Base-by-base conservation (phyloP, 1,284 basidiomycete genomes). In the Microbotryum silenes-acaulis region DNA sequence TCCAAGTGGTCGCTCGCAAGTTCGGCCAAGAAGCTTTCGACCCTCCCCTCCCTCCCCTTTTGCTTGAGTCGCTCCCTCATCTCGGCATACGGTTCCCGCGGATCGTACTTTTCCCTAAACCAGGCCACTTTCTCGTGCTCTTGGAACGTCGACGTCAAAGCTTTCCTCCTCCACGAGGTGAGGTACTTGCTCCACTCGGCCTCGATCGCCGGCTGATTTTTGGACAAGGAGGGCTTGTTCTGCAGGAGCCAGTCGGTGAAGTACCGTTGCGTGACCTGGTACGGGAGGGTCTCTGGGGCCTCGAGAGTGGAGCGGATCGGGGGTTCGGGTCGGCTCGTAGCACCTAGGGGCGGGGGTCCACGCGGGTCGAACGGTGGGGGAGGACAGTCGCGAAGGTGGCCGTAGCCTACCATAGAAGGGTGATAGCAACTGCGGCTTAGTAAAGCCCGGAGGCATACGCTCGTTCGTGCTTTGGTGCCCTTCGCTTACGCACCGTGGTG, bases 71-170 rank as follows among this genome's bases (percentile, higher is more conserved):
- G 81, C 51, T 80, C 79, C 57, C 81, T 80, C 72, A 81, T 82
- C 70, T 89, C 87, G 54, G 83, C 78, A 23, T 82, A 75, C 57
- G 85, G 85, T 60, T 89, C 88, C 37, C 37, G 9, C 37, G 37
- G 37, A 42, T 42, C 37, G 78, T 97, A 97, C 75, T 89, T 89
- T 79, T 97, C 92, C 63, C 85, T 83, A 79, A 94, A 96, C 92
- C 92, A 97, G 10, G 88, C 42, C 29, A 58, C 60, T 0, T 48
- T 49, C 52, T 61, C 63, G 33, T 63, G 51, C 33, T 67, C 61
- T 8, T 68, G 67, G 31, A 72, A 72, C 52, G 68, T 70, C 25
- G 23, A 20, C 1, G 56, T 45, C 20, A 57, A 53, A 18, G 56
- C 51, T 33, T 67, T 67, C 25, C 60, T 54, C 20, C 61, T 61